Conservation (phyloP, 1,284 basidiomycete species). For the Moniliophthora roreri region DNA sequence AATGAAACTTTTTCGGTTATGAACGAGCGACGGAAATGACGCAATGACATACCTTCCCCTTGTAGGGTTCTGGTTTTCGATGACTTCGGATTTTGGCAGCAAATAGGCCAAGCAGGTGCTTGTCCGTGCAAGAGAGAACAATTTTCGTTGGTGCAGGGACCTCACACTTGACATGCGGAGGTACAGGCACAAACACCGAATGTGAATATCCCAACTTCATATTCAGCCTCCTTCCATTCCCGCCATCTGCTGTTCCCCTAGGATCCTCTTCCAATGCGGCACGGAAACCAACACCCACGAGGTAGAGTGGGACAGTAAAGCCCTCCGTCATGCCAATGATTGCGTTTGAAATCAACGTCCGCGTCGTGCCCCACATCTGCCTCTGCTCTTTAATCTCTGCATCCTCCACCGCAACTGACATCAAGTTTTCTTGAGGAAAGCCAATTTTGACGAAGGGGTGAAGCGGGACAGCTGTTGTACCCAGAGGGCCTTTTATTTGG, state of each 20-base stretch:
- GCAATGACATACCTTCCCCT: slow-evolving; percentile 78
- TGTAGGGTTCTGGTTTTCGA: slow-evolving; percentile 95
- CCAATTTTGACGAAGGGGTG: slow-evolving; percentile 69
- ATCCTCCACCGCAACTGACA: slow-evolving; percentile 73
- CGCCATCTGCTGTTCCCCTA: slow-evolving; percentile 54
- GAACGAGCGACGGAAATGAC: not conserved
- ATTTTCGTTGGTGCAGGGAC: slow-evolving; percentile 74
- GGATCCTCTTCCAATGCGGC: slow-evolving; percentile 87
- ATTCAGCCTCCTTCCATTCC: slow-evolving; percentile 67
- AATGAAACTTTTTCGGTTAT: not conserved
- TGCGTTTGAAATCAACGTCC: slow-evolving; percentile 88
- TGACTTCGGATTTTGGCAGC: slow-evolving; percentile 84
- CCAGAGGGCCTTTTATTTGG: slow-evolving; percentile 75
- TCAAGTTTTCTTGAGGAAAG: slow-evolving; percentile 45
- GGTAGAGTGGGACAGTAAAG: slow-evolving; percentile 78
- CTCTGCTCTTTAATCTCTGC: slow-evolving; percentile 74
- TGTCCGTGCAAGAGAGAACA: slow-evolving; percentile 68
- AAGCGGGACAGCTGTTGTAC: slow-evolving; percentile 68
- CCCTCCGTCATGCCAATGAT: slow-evolving; percentile 89
- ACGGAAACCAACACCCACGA: slow-evolving; percentile 96
- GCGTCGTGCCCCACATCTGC: slow-evolving; percentile 91
- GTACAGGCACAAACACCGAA: slow-evolving; percentile 81
- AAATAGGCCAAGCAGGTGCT: slow-evolving; percentile 81
- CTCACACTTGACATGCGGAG: slow-evolving; percentile 74
- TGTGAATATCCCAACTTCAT: slow-evolving; percentile 95